Conservation (phyloP, 768 basidiomycete genomes). For the Kwoniella dendrophila region DNA sequence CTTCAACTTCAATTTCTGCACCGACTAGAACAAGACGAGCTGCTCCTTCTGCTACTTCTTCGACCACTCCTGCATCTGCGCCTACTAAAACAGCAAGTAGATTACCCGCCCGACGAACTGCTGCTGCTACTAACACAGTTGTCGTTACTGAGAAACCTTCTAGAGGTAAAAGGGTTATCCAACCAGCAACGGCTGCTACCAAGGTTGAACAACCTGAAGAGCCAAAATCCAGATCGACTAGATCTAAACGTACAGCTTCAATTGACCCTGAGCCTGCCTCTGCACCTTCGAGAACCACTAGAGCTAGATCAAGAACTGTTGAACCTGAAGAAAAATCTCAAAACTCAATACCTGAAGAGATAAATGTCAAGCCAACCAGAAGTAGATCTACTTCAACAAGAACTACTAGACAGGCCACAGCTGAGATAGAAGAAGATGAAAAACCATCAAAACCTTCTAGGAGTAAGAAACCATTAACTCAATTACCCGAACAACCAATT, state of each 20-base stretch:
- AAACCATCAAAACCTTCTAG: conserved; percentile 6
- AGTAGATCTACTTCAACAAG: conserved; percentile 8
- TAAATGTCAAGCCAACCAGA: background rate
- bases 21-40: conserved; percentile 4
- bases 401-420: conserved; percentile 1
- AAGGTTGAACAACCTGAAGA: conserved; percentile 4
- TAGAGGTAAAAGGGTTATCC: background rate
- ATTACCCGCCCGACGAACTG: conserved; percentile 5
- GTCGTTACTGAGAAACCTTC: background rate
- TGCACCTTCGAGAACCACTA: background rate
- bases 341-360: background rate
- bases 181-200: background rate
- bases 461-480: conserved; percentile 15
- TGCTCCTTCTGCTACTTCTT: background rate
- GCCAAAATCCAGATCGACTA: conserved; percentile 2
- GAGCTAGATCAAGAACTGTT: conserved; percentile 15
- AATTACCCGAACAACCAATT: conserved; percentile 10
- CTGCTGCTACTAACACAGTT: background rate
- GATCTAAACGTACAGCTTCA: conserved; percentile 2
- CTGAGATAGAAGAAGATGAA: conserved; percentile 1
- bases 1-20: background rate
- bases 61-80: background rate
- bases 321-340: conserved; percentile 18
- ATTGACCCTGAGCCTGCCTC: background rate
- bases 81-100: conserved; percentile 2